Conservation (phyloP, 345 rosid genomes). For the Citrus glauca region DNA sequence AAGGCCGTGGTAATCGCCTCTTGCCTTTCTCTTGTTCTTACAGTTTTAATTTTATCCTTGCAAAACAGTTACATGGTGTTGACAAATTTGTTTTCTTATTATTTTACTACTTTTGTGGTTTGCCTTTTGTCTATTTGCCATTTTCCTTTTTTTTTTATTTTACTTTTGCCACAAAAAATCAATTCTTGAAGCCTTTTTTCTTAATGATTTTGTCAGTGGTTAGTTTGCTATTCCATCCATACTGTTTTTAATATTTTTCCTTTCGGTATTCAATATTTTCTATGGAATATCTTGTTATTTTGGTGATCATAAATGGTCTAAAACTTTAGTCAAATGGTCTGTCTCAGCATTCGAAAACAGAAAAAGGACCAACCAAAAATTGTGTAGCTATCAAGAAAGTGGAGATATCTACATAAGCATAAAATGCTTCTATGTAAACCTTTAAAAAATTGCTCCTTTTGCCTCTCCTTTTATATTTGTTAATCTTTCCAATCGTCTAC, state of each 20-base stretch:
- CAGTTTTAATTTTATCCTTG: neutral
- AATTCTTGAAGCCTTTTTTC: neutral
- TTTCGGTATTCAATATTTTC: neutral
- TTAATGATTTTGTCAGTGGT: neutral
- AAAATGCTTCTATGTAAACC: neutral
- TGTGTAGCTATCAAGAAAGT: neutral
- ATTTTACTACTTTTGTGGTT: neutral
- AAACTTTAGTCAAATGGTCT: neutral
- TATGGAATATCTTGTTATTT: neutral
- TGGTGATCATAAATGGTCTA: neutral
- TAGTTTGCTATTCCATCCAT: neutral
- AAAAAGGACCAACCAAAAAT: neutral
- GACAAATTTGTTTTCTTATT: neutral
- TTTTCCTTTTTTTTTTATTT: neutral
- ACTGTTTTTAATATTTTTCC: neutral
- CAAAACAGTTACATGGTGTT: neutral
- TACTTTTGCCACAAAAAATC: no score
- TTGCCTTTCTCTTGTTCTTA: neutral
- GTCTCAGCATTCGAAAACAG: no score
- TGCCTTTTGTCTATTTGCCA: neutral
- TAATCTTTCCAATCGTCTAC: no score
- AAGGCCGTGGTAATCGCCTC: constrained; percentile 14
- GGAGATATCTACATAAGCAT: neutral
- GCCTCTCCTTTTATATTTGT: no score
- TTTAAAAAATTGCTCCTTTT: no score